Evolutionary conservation across 768 basidiomycete genomes (phyloP).

Genomic region (Mycena olivaceomarginata): DNA sequence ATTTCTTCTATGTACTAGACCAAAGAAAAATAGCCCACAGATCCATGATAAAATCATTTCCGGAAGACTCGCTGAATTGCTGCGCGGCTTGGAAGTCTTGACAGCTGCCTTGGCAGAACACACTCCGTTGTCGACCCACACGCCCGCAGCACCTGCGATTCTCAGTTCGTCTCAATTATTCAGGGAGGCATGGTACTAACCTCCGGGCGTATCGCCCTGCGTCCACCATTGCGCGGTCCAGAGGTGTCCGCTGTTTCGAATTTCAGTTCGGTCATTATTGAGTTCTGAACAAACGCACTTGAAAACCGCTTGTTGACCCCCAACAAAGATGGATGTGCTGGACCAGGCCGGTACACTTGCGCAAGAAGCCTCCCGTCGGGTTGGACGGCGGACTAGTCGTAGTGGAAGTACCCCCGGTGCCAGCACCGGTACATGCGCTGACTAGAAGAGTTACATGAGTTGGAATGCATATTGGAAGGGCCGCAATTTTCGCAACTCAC

Average conservation of each 20-base stretch:
- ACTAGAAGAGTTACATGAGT: slow-evolving; percentile 56
- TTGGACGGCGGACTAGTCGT: slow-evolving; percentile 49
- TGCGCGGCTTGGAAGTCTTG: slow-evolving; percentile 32
- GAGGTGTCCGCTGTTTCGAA: slow-evolving; percentile 54
- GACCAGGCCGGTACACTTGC: slow-evolving; percentile 72
- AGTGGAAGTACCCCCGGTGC: slow-evolving; percentile 32
- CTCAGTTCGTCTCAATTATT: slow-evolving; percentile 10
- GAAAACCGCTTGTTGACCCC: slow-evolving; percentile 70
- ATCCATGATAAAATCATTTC: slow-evolving; percentile 33
- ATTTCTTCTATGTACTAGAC: not conserved
- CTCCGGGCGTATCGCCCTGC: slow-evolving; percentile 73
- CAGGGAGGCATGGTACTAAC: slow-evolving; percentile 49
- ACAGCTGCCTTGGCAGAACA: slow-evolving; percentile 56
- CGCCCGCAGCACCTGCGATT: slow-evolving; percentile 65
- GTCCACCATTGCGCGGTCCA: slow-evolving; percentile 80
- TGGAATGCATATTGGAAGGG: not conserved
- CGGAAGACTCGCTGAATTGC: slow-evolving; percentile 55
- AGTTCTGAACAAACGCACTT: slow-evolving; percentile 59
- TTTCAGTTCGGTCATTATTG: not conserved
- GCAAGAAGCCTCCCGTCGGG: slow-evolving; percentile 61
- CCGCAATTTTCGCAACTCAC: slow-evolving; percentile 58
- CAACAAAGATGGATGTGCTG: slow-evolving; percentile 67
- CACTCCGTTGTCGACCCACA: slow-evolving; percentile 75
- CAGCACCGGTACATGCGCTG: slow-evolving; percentile 68
- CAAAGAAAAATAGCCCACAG: not conserved